Conservation (phyloP, 257 asterid genomes). For the Scutellaria galericulata region DNA sequence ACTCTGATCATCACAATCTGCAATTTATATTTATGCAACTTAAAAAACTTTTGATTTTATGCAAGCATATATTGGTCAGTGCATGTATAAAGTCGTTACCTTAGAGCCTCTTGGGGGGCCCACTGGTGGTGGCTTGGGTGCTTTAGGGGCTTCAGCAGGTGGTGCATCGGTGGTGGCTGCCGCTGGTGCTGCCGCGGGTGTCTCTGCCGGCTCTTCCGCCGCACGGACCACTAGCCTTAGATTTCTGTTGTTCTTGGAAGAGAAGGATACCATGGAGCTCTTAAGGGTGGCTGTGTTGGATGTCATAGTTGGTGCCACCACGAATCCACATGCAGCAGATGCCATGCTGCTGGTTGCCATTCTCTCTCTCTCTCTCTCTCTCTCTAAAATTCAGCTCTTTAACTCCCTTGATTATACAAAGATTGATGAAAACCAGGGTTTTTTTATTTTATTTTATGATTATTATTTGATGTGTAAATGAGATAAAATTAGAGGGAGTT, state of each 20-base stretch:
- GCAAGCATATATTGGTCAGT: neutral
- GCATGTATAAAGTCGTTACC: slow-evolving; percentile 39
- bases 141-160: slow-evolving; percentile 54
- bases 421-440: slow-evolving; percentile 9
- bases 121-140: slow-evolving; percentile 80
- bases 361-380: slow-evolving; percentile 28
- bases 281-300: slow-evolving; percentile 36
- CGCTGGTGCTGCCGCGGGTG: slow-evolving; percentile 38
- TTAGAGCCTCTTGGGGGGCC: slow-evolving; percentile 92
- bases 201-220: slow-evolving; percentile 44
- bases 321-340: slow-evolving; percentile 66
- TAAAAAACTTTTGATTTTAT: neutral
- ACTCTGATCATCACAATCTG: no score
- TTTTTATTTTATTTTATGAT: slow-evolving; percentile 27
- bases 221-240: slow-evolving; percentile 68
- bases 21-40: no score
- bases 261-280: slow-evolving; percentile 43
- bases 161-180: slow-evolving; percentile 37
- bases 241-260: slow-evolving; percentile 47
- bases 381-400: neutral
- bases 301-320: slow-evolving; percentile 53
- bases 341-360: slow-evolving; percentile 89
- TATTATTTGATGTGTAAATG: slow-evolving; percentile 7
- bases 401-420: slow-evolving; percentile 21
- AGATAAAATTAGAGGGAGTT: slow-evolving; percentile 30